phyloP scores from a whole-genome alignment of 805 yeast species.

The Saturnispora zaruensis region DNA sequence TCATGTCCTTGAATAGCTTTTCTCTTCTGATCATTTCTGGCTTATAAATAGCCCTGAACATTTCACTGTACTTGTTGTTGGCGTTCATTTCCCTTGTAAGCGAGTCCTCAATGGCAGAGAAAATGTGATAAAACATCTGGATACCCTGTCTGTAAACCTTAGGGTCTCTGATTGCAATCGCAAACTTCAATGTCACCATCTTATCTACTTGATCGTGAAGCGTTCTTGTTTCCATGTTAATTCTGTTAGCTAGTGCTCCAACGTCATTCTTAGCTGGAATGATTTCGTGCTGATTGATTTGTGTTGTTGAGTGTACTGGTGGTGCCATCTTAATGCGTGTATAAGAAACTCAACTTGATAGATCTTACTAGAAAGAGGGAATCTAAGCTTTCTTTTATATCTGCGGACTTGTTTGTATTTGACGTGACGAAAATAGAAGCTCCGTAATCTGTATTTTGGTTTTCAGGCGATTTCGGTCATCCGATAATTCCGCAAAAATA shows the following conservation, averaged over 20 bases:
- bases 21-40: slow-evolving; percentile 60
- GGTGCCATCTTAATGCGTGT: slow-evolving; percentile 8
- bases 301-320: slow-evolving; percentile 10
- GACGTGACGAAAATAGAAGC: neutral
- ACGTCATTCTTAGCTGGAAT: slow-evolving; percentile 73
- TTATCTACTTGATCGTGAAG: slow-evolving; percentile 65
- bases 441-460: neutral
- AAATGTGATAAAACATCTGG: slow-evolving; percentile 63
- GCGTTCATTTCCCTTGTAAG: slow-evolving; percentile 38
- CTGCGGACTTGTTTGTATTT: neutral
- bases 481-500: neutral
- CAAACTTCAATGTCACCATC: slow-evolving; percentile 58
- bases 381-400: neutral
- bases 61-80: slow-evolving; percentile 33
- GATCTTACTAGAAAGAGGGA: neutral
- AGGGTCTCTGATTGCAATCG: slow-evolving; percentile 67
- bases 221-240: slow-evolving; percentile 57
- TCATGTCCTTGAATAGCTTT: slow-evolving; percentile 50
- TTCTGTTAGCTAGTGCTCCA: slow-evolving; percentile 79
- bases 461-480: neutral
- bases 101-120: slow-evolving; percentile 51
- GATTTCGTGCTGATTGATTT: slow-evolving; percentile 36
- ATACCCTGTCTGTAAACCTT: slow-evolving; percentile 75
- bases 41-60: slow-evolving; percentile 55
- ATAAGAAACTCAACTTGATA: neutral